These are phyloP conservation scores for Coccomyxa sp. DNA, from an alignment of 139 green algal species.

Conservation along the genomic window DNA sequence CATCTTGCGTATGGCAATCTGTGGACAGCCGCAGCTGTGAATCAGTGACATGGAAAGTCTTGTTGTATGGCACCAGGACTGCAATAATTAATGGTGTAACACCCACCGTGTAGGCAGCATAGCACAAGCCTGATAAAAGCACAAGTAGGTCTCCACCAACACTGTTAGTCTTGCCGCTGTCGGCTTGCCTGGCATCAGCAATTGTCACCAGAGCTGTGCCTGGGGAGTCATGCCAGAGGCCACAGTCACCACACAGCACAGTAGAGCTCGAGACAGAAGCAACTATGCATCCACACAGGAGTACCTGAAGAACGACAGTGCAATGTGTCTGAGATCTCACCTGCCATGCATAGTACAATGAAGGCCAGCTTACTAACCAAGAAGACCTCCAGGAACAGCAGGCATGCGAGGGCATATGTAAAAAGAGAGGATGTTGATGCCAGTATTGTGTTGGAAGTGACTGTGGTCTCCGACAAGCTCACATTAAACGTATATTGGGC, in stretches of 20 bases:
- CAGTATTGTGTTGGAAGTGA: slow-evolving; percentile 97
- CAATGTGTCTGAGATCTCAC: slow-evolving; percentile 23
- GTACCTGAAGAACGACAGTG: background rate
- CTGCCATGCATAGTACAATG: slow-evolving; percentile 71
- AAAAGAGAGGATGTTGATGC: slow-evolving; percentile 83
- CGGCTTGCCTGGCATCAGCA: slow-evolving; percentile 38
- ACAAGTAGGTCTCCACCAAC: slow-evolving; percentile 71
- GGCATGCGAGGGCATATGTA: slow-evolving; percentile 74
- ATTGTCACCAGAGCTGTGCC: slow-evolving; percentile 64
- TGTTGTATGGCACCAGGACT: background rate
- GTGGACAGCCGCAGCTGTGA: no score
- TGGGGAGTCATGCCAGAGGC: slow-evolving; percentile 6
- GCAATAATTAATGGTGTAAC: background rate
- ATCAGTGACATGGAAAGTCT: no score
- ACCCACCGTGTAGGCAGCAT: slow-evolving; percentile 80
- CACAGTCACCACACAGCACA: no score
- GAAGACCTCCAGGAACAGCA: slow-evolving; percentile 51
- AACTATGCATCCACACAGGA: background rate
- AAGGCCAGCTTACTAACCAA: slow-evolving; percentile 59
- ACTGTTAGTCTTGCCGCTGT: background rate
- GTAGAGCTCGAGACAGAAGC: background rate
- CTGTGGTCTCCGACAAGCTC: slow-evolving; percentile 72
- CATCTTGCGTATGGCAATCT: slow-evolving; percentile 34
- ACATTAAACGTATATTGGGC: slow-evolving; percentile 90
- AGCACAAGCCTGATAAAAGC: slow-evolving; percentile 71